Conservation (phyloP, 768 basidiomycete species). For the Mycena albidolilacea region DNA sequence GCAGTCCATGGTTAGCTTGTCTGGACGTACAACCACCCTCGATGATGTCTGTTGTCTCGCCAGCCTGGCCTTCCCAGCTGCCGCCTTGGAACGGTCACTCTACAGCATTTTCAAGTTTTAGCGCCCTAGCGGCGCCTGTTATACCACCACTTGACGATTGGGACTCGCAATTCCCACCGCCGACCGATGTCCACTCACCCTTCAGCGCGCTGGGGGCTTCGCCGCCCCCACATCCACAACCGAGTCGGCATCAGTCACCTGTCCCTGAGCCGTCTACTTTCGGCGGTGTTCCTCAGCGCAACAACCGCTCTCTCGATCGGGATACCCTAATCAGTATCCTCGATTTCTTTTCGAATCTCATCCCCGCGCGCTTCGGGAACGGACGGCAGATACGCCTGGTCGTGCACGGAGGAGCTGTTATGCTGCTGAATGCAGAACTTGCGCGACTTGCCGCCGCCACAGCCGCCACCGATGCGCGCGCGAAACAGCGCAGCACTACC, state of each 20-base stretch:
- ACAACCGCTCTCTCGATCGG: conserved; percentile 56
- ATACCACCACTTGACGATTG: conserved; percentile 28
- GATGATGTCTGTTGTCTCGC: conserved; percentile 36
- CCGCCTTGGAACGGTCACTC: conserved; percentile 30
- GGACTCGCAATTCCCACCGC: conserved; percentile 27
- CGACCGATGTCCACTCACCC: not conserved
- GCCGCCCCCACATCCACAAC: conserved; percentile 17
- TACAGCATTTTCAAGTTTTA: conserved; percentile 23
- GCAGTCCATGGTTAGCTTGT: conserved; percentile 18
- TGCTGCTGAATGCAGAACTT: conserved; percentile 70
- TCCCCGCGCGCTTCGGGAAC: conserved; percentile 60
- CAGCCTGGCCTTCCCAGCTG: conserved; percentile 30
- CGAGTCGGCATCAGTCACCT: conserved; percentile 16
- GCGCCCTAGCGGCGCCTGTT: conserved; percentile 38
- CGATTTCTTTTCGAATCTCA: conserved; percentile 63
- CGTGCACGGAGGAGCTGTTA: conserved; percentile 81
- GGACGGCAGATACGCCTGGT: conserved; percentile 67
- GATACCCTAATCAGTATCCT: conserved; percentile 64
- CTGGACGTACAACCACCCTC: conserved; percentile 10
- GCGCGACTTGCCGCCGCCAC: conserved; percentile 38
- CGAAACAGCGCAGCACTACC: conserved; percentile 65
- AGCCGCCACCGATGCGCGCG: conserved; percentile 44
- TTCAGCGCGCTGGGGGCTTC: conserved; percentile 26
- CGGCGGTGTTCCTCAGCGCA: conserved; percentile 48
- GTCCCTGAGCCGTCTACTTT: conserved; percentile 23